Evolutionary conservation across 768 basidiomycete species (phyloP), one percentile per base, ranked within the genome.

Genomic region (Hygrocybe punicea): DNA sequence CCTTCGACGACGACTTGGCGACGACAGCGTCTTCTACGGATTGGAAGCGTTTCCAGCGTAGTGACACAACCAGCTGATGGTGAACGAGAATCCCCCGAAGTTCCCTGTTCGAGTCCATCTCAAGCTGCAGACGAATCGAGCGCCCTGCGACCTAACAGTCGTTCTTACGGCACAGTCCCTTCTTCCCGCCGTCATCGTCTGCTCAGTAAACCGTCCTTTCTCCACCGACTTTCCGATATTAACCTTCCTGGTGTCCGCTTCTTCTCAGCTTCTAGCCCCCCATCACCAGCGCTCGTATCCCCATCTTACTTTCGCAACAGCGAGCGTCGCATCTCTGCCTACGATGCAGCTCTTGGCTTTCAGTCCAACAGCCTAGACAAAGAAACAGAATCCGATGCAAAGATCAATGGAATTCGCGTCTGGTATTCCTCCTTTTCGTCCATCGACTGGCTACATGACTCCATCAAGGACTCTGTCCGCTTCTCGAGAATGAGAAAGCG

Each of bases 381-480:
- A 42, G 81, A 76, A 6, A 68, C 76, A 16, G 83, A 81, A 45
- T 68, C 78, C 16, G 86, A 84, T 56, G 78, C 84, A 33, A 85
- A 83, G 65, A 84, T 84, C 49, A 96, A 96, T 62, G 94, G 94
- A 35, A 85, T 92, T 56, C 87, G 92, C 24, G 91, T 93, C 34
- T 91, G 87, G 91, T 93, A 93, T 70, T 85, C 88, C 10, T 91
- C 89, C 2, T 96, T 86, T 74, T 86, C 91, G 0, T 93, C 90
- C 17, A 88, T 96, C 56, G 94, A 98, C 71, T 98, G 95, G 96
- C 77, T 98, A 53, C 96, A 98, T 65, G 96, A 98, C 74, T 83
- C 91, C 39, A 92, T 98, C 76, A 95, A 97, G 71, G 93, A 96
- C 67, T 92, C 93, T 0, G 82, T 83, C 7, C 88, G 94, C 25